Percentiles rank a stretch among this genome's conserved stretches.
Conservation (phyloP, 2,329 filamentous ascomycete species). For the Sporothrix dimorphospora region DNA sequence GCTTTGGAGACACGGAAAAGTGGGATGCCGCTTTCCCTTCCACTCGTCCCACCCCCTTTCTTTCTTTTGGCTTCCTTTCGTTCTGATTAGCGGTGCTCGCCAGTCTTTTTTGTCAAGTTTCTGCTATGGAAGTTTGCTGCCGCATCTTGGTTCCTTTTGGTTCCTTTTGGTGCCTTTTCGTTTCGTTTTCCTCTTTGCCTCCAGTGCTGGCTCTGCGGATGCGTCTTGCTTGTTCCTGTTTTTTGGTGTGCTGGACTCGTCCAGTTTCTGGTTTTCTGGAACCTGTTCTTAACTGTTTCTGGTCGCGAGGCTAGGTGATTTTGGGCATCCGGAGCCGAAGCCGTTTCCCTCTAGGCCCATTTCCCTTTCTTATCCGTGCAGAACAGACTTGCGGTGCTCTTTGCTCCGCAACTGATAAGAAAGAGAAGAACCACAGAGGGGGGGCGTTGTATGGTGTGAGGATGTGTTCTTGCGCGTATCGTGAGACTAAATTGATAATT, state of each 20-base stretch:
- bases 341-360: background rate
- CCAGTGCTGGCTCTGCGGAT: background rate
- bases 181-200: constrained; percentile 1
- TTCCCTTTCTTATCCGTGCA: background rate
- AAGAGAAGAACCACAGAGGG: background rate
- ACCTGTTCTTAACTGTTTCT: background rate
- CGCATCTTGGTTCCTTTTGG: background rate
- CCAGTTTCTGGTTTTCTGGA: background rate
- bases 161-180: background rate
- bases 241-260: background rate
- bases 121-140: background rate
- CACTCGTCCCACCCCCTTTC: background rate
- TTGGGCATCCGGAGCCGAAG: constrained; percentile 24
- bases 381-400: background rate
- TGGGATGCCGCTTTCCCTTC: constrained; percentile 1
- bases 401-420: background rate
- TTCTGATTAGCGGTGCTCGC: background rate
- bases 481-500: background rate
- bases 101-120: background rate
- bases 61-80: background rate
- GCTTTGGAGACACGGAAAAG: background rate
- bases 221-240: background rate
- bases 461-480: background rate
- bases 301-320: constrained; percentile 12
- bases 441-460: background rate